phyloP scores from a whole-genome alignment of 352 stramenopile genomes.

The Pythium folliculosum region DNA sequence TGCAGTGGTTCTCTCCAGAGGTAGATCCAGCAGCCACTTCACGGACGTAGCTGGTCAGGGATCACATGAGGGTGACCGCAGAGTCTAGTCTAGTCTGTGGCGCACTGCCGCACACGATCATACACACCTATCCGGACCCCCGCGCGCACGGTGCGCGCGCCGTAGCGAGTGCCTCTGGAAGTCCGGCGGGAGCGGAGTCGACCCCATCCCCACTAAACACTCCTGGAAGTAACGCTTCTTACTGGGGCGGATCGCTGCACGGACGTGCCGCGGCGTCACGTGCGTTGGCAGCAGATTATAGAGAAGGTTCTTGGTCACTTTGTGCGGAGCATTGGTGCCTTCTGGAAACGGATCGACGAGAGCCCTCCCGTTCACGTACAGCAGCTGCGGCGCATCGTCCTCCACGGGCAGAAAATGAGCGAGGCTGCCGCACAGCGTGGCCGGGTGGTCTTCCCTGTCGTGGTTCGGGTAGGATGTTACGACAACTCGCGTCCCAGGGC shows the following conservation, averaged over 20 bases:
- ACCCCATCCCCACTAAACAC: conserved; percentile 3
- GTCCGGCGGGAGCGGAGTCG: background rate
- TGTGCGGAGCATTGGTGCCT: conserved; percentile 11
- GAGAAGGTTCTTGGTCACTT: conserved; percentile 29
- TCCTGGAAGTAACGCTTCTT: background rate
- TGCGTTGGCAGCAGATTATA: conserved; percentile 55
- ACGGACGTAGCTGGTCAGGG: no score
- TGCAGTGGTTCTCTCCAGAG: no score
- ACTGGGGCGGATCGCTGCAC: background rate
- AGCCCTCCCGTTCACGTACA: conserved; percentile 61
- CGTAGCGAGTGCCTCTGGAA: conserved; percentile 7
- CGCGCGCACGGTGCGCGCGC: conserved; percentile 4
- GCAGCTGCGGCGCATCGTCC: conserved; percentile 30
- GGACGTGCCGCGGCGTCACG: conserved; percentile 43
- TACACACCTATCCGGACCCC: background rate
- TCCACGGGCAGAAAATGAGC: conserved; percentile 51
- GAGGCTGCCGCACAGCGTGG: conserved; percentile 67
- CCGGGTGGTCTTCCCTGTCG: conserved; percentile 50
- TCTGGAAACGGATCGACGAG: conserved; percentile 50
- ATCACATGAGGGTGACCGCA: no score
- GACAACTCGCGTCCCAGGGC: conserved; percentile 52
- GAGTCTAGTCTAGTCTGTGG: background rate
- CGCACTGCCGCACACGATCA: background rate
- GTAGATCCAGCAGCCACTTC: no score
- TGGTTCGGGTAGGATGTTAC: conserved; percentile 44